These are phyloP conservation scores for Triticum dicoccoides DNA, from an alignment of 176 grass and related monocot genomes.

Conservation along the genomic window DNA sequence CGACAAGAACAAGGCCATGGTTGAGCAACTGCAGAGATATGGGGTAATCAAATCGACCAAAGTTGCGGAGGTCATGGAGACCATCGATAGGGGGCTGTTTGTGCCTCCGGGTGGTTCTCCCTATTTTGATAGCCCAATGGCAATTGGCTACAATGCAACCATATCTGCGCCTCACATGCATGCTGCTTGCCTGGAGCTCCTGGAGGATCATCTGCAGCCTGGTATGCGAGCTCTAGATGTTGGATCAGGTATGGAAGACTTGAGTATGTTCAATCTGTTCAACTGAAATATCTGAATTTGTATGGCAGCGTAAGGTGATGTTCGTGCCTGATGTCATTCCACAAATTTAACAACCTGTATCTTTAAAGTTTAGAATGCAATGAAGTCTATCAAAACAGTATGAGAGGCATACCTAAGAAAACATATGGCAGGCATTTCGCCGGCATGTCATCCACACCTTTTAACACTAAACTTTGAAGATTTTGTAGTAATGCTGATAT, in stretches of 20 bases:
- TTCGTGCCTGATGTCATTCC: neutral
- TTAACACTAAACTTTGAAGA: neutral
- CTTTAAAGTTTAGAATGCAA: neutral
- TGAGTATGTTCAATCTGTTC: neutral
- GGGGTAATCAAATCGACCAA: slow-evolving; percentile 45
- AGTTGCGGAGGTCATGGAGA: slow-evolving; percentile 58
- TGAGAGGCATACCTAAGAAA: neutral
- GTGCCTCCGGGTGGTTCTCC: slow-evolving; percentile 48
- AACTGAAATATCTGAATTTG: neutral
- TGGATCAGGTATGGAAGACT: slow-evolving; percentile 56
- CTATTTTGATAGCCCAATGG: slow-evolving; percentile 69
- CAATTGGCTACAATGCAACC: slow-evolving; percentile 70
- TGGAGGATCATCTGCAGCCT: slow-evolving; percentile 68
- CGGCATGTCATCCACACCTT: neutral
- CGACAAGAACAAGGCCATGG: slow-evolving; percentile 68
- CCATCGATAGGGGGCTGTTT: slow-evolving; percentile 61
- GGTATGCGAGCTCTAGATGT: slow-evolving; percentile 77
- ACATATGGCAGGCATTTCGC: neutral
- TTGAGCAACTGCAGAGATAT: slow-evolving; percentile 57
- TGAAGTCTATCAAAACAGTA: neutral
- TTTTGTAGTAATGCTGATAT: neutral
- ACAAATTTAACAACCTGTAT: neutral
- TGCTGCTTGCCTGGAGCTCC: slow-evolving; percentile 62
- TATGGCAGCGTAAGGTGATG: neutral
- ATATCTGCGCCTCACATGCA: slow-evolving; percentile 90